Evolutionary conservation across 805 yeast species (phyloP).

Genomic region (Suhomyces xylopsoci): DNA sequence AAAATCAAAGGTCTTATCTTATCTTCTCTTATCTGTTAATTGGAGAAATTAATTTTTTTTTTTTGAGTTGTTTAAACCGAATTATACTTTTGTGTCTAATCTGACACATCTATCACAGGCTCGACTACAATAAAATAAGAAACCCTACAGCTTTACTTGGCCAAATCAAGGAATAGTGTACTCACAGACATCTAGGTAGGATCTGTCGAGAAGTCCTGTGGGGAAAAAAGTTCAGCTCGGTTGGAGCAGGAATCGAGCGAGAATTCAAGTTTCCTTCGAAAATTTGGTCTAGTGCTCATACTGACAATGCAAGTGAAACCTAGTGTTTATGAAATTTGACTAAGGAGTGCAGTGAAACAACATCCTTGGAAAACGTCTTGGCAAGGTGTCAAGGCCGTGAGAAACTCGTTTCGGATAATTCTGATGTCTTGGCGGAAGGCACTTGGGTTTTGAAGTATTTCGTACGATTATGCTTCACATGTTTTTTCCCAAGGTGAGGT

Average conservation of each 20-base stretch:
- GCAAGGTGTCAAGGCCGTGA: neutral
- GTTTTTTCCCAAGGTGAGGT: too few species aligned
- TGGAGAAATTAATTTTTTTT: too few species aligned
- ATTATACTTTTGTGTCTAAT: neutral
- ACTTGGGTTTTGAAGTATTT: neutral
- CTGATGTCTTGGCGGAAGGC: neutral
- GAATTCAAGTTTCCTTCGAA: too few species aligned
- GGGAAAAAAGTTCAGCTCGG: too few species aligned
- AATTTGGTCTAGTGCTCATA: too few species aligned
- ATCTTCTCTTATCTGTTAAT: neutral
- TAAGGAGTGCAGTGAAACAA: neutral
- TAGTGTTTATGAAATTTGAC: neutral
- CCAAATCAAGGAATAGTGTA: neutral
- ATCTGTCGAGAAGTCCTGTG: neutral
- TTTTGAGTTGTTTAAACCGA: neutral
- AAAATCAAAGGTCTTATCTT: neutral
- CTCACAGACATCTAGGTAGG: neutral
- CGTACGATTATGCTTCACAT: neutral
- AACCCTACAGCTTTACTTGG: neutral
- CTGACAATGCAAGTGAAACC: neutral
- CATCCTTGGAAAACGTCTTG: neutral
- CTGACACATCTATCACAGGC: neutral
- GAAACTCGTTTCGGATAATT: neutral
- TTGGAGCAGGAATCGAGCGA: too few species aligned
- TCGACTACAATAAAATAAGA: neutral